Evolutionary conservation across 139 green algal species (phyloP), one percentile per base, ranked within the genome.

Genomic region (Mychonastes homosphaera): DNA sequence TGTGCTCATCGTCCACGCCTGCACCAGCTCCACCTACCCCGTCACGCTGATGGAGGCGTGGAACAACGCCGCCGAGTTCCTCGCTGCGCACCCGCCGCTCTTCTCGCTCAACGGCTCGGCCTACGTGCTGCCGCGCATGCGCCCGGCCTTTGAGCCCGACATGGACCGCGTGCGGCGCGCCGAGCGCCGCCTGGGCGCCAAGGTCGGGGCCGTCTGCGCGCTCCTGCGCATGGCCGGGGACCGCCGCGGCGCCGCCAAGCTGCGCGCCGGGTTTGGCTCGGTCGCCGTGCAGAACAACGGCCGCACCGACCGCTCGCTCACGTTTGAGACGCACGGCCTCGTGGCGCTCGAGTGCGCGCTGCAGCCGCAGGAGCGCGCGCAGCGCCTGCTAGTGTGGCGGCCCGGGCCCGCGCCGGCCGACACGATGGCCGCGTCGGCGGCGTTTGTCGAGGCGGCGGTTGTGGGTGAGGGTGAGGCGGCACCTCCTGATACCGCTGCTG

Each of bases 1-100:
- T n/a, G 39, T 61, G 50, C 47, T 67, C 38, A 68, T 73, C 44
- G 62, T 73, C n/a, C 65, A 73, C 39, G 56, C 65, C 9, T 39
- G 49, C 3, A 73, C 49, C 18, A 58, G 49, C 65, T 64, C 24
- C 29, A 67, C 56, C 3, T 67, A 73, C 55, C 65, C 65, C 8
- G 9, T 65, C 2, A 67, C 35, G n/a, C 60, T 67, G 18, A 67
- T 67, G 60, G 60, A 67, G 60, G 60, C 50, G 13, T 67, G 60
- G 60, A 67, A 67, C 40, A 55, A 60, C 39, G 53, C 54, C 28
- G 39, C 60, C 10, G 50, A 60, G 28, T 67, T 67, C 39, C 54
- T 67, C 29, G 50, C 56, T 2, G 60, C 50, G 15, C 60, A 67
- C 47, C 50, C 60, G 21, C 50, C 49, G n/a, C 60, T 50, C 24